Evolutionary conservation across 306 rosid species (phyloP).

Genomic region (Albizia julibrissin): DNA sequence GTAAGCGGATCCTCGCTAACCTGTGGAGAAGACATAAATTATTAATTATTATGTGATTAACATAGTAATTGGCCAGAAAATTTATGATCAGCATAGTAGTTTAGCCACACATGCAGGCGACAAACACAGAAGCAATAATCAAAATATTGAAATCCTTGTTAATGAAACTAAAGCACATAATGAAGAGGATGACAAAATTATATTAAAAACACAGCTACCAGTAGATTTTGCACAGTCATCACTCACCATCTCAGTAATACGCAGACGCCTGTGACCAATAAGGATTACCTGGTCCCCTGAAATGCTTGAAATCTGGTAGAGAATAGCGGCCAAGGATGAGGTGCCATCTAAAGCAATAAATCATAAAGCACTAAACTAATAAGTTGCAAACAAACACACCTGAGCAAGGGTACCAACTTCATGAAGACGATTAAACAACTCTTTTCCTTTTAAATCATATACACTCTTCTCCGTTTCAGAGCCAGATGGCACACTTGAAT

Average conservation of each 20-base stretch:
- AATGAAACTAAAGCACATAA: conserved; percentile 28
- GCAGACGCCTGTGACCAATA: conserved; percentile 95
- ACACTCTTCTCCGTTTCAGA: conserved; percentile 76
- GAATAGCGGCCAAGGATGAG: background rate
- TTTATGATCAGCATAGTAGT: conserved; percentile 12
- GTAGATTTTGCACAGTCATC: conserved; percentile 31
- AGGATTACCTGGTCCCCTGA: conserved; percentile 91
- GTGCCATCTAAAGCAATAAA: conserved; percentile 5
- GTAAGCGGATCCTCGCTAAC: conserved; percentile 91
- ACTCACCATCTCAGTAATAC: conserved; percentile 92
- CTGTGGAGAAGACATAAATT: conserved; percentile 50
- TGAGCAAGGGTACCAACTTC: conserved; percentile 99
- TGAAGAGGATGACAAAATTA: conserved; percentile 8
- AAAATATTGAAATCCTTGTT: conserved; percentile 5
- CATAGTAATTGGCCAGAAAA: conserved; percentile 5
- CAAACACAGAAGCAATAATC: background rate
- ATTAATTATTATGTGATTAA: background rate
- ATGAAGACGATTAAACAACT: conserved; percentile 82
- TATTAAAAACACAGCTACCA: conserved; percentile 6
- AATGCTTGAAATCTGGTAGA: conserved; percentile 87
- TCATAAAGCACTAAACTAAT: conserved; percentile 24
- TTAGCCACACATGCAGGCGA: background rate
- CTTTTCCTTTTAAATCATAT: conserved; percentile 80
- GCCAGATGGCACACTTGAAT: conserved; percentile 70
- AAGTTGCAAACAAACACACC: conserved; percentile 44